These are phyloP conservation scores for Colletotrichum scovillei DNA, from an alignment of 2,329 filamentous ascomycete genomes.

Conservation along the genomic window DNA sequence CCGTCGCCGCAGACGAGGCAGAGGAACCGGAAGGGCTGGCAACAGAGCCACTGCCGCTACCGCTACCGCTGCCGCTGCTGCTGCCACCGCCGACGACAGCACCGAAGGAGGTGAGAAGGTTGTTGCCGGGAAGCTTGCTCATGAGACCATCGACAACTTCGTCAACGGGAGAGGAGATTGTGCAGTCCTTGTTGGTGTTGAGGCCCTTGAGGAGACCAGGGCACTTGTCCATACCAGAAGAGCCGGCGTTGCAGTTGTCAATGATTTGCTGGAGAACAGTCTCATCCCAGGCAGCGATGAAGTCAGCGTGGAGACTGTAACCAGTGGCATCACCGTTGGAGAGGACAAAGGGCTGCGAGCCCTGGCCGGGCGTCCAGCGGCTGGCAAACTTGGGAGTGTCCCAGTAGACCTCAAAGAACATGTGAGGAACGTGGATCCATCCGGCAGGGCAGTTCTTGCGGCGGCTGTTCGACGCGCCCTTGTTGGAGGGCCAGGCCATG, in stretches of 20 bases:
- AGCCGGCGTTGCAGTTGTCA: constrained; percentile 72
- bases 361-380: constrained; percentile 65
- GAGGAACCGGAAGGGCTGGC: constrained; percentile 14
- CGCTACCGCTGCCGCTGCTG: constrained; percentile 6
- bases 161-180: constrained; percentile 58
- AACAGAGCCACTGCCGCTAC: constrained; percentile 11
- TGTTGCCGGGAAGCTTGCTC: constrained; percentile 64
- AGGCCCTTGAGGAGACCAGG: constrained; percentile 64
- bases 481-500: constrained; percentile 70
- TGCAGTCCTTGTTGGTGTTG: constrained; percentile 63
- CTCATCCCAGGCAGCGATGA: constrained; percentile 79
- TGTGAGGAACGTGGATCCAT: constrained; percentile 65
- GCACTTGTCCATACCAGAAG: constrained; percentile 71
- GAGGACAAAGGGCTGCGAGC: constrained; percentile 73
- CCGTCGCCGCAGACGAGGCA: not conserved
- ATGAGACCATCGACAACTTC: constrained; percentile 59
- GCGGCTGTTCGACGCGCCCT: constrained; percentile 54
- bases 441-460: constrained; percentile 66
- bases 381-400: constrained; percentile 63
- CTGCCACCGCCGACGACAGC: constrained; percentile 2
- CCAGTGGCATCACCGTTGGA: constrained; percentile 77
- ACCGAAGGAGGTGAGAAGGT: constrained; percentile 59
- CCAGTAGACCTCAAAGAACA: constrained; percentile 72
- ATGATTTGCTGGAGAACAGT: constrained; percentile 74
- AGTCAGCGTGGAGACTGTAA: constrained; percentile 78